A percentile compares a stretch with the other conserved stretches of the same genome.
Evolutionary conservation across 75 land plant genomes (phyloP).

Genomic region (Selaginella moellendorffii): DNA sequence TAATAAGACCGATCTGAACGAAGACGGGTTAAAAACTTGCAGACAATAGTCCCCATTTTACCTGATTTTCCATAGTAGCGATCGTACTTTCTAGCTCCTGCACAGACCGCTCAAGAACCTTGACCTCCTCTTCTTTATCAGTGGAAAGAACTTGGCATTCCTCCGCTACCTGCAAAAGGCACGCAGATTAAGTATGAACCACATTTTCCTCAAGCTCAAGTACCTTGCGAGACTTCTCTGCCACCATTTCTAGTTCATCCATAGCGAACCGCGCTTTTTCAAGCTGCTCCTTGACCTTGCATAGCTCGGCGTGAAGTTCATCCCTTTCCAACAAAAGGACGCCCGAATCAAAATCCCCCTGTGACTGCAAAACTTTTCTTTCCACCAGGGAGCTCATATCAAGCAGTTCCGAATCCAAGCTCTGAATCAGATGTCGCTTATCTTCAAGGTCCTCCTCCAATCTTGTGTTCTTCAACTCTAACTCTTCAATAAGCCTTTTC

Average conservation of each 20-base stretch:
- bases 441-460: constrained; percentile 44
- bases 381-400: constrained; percentile 33
- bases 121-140: constrained; percentile 79
- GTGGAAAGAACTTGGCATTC: constrained; percentile 69
- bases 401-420: constrained; percentile 36
- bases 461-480: constrained; percentile 1
- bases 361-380: constrained; percentile 23
- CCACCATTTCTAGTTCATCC: background rate
- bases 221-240: background rate
- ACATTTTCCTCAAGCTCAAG: too few relatives aligned
- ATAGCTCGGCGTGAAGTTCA: constrained; percentile 32
- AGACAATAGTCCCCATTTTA: constrained; percentile 3
- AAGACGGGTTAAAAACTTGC: background rate
- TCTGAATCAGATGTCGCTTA: constrained; percentile 24
- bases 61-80: constrained; percentile 74
- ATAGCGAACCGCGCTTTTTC: constrained; percentile 32
- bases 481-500: background rate
- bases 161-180: constrained; percentile 46
- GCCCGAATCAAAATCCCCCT: constrained; percentile 32
- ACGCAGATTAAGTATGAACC: background rate
- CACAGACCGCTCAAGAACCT: constrained; percentile 68
- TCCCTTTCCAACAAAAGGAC: constrained; percentile 43
- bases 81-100: constrained; percentile 86
- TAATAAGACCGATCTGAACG: constrained; percentile 64
- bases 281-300: constrained; percentile 48